Conservation (phyloP, 163 green algal species). For the Volvox carteri region DNA sequence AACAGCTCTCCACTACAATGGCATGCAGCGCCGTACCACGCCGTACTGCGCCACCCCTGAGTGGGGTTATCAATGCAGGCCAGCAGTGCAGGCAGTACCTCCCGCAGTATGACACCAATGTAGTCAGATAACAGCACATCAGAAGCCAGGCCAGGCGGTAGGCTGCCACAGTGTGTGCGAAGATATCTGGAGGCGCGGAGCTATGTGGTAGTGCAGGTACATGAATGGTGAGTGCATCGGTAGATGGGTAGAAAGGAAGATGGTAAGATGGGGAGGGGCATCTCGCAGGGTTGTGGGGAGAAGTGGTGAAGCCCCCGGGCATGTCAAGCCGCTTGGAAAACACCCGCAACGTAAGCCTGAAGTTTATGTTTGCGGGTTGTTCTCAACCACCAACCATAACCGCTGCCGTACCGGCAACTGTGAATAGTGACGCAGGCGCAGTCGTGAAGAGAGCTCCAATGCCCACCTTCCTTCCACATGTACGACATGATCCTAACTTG, state of each 20-base stretch:
- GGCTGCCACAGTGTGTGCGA: slow-evolving; percentile 63
- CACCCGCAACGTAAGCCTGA: too few relatives aligned
- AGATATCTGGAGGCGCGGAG: slow-evolving; percentile 48
- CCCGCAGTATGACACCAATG: background rate
- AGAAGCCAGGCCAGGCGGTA: slow-evolving; percentile 69
- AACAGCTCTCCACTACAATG: slow-evolving; percentile 47
- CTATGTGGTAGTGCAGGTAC: background rate
- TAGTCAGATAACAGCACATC: slow-evolving; percentile 44
- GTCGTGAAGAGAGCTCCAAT: too few relatives aligned
- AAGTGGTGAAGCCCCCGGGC: too few relatives aligned
- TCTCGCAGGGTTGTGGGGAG: too few relatives aligned
- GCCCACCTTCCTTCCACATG: too few relatives aligned
- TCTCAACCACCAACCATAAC: too few relatives aligned
- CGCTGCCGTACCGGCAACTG: too few relatives aligned
- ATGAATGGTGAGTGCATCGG: background rate
- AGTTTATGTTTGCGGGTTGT: too few relatives aligned
- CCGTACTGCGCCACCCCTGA: slow-evolving; percentile 58
- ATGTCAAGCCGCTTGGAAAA: too few relatives aligned
- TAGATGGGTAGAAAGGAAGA: background rate
- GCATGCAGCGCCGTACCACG: slow-evolving; percentile 67
- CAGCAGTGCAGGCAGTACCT: slow-evolving; percentile 60
- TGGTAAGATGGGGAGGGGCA: too few relatives aligned
- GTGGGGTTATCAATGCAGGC: slow-evolving; percentile 61
- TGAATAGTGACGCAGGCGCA: too few relatives aligned
- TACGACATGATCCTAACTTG: too few relatives aligned